Evolutionary conservation across 306 rosid genomes (phyloP).

Genomic region (Rosa chinensis): DNA sequence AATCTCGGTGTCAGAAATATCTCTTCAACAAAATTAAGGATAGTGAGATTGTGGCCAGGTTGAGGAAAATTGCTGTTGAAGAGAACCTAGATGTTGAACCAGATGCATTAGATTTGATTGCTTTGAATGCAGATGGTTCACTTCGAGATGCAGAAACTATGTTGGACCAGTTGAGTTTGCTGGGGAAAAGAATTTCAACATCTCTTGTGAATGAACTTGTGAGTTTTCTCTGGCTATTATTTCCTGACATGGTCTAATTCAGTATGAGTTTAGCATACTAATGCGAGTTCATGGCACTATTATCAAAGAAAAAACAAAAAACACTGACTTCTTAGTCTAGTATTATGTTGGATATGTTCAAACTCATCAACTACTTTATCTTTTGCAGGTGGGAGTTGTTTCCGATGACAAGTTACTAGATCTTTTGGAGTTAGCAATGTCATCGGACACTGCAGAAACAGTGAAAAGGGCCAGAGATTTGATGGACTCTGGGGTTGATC

Average conservation of each 20-base stretch:
- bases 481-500: constrained; percentile 97
- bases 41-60: constrained; percentile 67
- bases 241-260: constrained; percentile 24
- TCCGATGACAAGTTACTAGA: constrained; percentile 92
- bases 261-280: not conserved
- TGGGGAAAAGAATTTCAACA: constrained; percentile 85
- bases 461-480: constrained; percentile 92
- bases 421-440: constrained; percentile 95
- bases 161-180: constrained; percentile 93
- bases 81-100: constrained; percentile 81
- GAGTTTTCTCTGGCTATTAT: constrained; percentile 46
- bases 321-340: not conserved
- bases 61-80: constrained; percentile 66
- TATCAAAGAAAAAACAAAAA: not conserved
- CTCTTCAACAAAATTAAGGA: constrained; percentile 94
- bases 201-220: constrained; percentile 97
- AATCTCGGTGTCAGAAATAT: constrained; percentile 91
- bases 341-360: constrained; percentile 10
- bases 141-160: constrained; percentile 99
- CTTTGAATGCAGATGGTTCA: constrained; percentile 93
- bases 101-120: constrained; percentile 94
- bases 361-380: constrained; percentile 31
- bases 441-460: constrained; percentile 89
- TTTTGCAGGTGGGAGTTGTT: constrained; percentile 87
- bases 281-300: constrained; percentile 1